Conservation (phyloP, 257 asterid species). For the Nicotiana obtusifolia region DNA sequence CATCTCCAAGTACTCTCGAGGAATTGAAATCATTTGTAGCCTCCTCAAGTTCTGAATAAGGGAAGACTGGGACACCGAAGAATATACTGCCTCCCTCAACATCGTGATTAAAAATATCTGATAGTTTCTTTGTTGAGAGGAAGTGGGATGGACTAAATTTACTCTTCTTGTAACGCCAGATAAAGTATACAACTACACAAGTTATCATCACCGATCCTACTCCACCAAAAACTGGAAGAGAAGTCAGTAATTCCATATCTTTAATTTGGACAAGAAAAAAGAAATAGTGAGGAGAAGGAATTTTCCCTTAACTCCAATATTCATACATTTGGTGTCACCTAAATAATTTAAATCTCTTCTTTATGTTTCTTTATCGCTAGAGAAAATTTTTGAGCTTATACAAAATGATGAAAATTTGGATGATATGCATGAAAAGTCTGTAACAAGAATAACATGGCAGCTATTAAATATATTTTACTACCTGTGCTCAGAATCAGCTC, state of each 20-base stretch:
- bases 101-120: neutral
- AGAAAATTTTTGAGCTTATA: neutral
- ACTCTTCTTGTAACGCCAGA: neutral
- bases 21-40: neutral
- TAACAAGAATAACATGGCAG: neutral
- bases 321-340: neutral
- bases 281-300: neutral
- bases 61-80: neutral
- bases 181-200: neutral
- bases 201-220: neutral
- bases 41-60: conserved; percentile 6
- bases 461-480: neutral
- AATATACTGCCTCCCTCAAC: neutral
- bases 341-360: neutral
- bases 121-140: neutral
- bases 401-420: neutral
- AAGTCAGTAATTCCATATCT: neutral
- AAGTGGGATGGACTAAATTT: neutral
- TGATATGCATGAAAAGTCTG: neutral
- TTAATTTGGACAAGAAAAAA: neutral
- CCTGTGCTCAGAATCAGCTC: neutral
- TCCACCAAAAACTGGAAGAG: neutral
- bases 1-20: conserved; percentile 7
- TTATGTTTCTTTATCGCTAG: neutral
- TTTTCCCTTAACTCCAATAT: neutral